Evolutionary conservation across 139 green algal genomes (phyloP).

Genomic region (Closterium sp.): DNA sequence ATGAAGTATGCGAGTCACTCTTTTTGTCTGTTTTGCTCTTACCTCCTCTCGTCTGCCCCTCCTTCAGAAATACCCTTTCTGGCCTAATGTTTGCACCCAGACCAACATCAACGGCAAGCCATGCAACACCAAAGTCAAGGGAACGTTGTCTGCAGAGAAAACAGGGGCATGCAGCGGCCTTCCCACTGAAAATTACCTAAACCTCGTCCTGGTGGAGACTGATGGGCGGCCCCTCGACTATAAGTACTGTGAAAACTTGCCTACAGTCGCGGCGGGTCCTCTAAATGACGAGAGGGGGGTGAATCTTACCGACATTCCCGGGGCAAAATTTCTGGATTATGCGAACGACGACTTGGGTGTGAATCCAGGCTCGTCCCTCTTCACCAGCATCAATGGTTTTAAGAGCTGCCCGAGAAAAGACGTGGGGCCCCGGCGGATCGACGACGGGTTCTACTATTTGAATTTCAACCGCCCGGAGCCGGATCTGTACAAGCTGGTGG

Average conservation of each 20-base stretch:
- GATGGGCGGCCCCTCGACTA: not conserved
- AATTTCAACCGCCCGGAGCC: not conserved
- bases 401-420: not conserved
- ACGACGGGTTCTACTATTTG: not conserved
- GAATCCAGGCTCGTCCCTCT: not conserved
- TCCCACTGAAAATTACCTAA: not conserved
- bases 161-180: constrained; percentile 15
- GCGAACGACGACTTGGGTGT: not conserved
- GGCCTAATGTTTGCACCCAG: not conserved
- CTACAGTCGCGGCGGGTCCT: not conserved
- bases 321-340: not conserved
- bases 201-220: constrained; percentile 6
- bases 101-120: constrained; percentile 5
- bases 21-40: not conserved
- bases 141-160: not conserved
- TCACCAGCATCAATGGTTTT: not conserved
- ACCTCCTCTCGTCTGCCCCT: not conserved
- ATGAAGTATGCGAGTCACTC: no score
- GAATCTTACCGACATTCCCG: not conserved
- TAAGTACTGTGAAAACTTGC: constrained; percentile 4
- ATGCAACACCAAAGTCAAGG: not conserved
- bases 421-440: not conserved
- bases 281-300: not conserved
- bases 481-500: no score
- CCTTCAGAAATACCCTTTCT: not conserved